Base-by-base conservation (phyloP, 139 green algal species). In the Diplosphaera chodatii region DNA sequence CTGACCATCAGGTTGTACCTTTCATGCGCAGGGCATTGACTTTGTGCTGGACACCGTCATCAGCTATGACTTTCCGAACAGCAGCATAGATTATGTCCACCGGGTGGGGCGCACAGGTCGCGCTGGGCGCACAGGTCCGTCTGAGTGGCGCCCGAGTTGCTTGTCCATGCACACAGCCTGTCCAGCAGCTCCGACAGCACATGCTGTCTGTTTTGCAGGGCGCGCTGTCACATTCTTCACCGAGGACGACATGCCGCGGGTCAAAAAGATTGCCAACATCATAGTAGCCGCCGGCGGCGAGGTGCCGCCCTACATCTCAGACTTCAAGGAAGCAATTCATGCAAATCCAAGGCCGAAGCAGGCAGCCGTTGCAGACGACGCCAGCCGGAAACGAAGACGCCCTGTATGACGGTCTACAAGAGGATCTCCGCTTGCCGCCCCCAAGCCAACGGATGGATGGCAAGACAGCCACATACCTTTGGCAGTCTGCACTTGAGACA, bases 31-130 rank as follows among this genome's bases (percentile, higher is more conserved):
- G 48, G 83, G 83, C 28, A 79, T 87, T 55, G 83, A 88, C 71
- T 98, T 99, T 77, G 72, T 91, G 21, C 91, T 99, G 21, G 87
- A 91, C 69, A 93, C 88, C 0, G 94, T 99, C 20, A 78, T 99
- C 68, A 98, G 98, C 76, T 98, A 93, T 66, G 96, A 99, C 83
- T 96, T 95, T 69, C 95, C 95, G 0, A 65, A 76, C 27, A 85
- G 80, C 28, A 91, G 87, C 0, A 80, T 80, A 22, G 90, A 96
- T 75, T 99, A 99, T 78, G 87, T 99, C 40, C 63, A 55, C 69
- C 68, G 90, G 30, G 82, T 97, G 21, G 92, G 92, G 18, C 78
- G 92, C 30, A 97, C 92, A 1, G 92, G 92, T 6, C 74, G 86
- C 4, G 87, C 77, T 33, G 84, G 82, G 5, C 72, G 78, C 4